These are phyloP conservation scores for Gleditsia sinensis DNA, from an alignment of 306 rosid species.

Conservation along the genomic window DNA sequence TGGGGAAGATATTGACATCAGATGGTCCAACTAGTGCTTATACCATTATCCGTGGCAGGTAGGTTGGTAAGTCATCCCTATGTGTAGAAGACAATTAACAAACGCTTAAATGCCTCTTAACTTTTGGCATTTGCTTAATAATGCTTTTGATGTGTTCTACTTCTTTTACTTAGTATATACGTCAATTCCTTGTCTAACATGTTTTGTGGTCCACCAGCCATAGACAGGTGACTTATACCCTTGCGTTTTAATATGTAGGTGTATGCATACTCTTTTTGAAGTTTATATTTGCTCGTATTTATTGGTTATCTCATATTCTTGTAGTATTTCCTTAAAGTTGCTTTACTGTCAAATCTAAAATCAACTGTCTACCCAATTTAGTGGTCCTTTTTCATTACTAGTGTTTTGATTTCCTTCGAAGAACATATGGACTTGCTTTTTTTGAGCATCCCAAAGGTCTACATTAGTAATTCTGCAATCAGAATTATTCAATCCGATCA, in stretches of 20 bases:
- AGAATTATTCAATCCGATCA: background rate
- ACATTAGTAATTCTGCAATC: background rate
- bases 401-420: background rate
- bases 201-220: background rate
- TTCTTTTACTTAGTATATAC: constrained; percentile 22
- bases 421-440: background rate
- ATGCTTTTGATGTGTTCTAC: background rate
- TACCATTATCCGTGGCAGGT: constrained; percentile 89
- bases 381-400: background rate
- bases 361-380: background rate
- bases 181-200: constrained; percentile 9
- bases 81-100: constrained; percentile 45
- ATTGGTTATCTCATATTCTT: background rate
- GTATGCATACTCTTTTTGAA: background rate
- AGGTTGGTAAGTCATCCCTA: constrained; percentile 78
- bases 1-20: constrained; percentile 90
- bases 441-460: background rate
- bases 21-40: constrained; percentile 91
- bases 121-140: constrained; percentile 42
- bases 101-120: constrained; percentile 42
- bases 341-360: background rate
- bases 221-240: background rate
- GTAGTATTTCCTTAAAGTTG: background rate
- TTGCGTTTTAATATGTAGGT: no score
- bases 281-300: background rate